Percentiles rank a stretch among this genome's conserved stretches.
Conservation (phyloP, 2,329 filamentous ascomycete genomes). For the Colletotrichum destructivum region DNA sequence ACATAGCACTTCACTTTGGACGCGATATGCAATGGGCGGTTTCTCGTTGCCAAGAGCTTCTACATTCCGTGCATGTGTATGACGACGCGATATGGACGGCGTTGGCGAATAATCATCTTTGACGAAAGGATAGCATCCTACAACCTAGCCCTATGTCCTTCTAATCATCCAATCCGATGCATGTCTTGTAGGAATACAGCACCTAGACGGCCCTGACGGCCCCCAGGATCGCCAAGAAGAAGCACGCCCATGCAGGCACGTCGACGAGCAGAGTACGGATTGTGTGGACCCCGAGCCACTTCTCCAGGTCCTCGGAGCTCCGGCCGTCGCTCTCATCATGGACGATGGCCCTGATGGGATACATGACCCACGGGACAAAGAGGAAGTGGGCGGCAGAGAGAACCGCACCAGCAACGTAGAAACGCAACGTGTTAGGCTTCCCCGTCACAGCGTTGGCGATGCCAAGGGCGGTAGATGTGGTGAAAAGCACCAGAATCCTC, state of each 20-base stretch:
- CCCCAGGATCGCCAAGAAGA: slow-evolving; percentile 44
- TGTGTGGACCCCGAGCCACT: slow-evolving; percentile 50
- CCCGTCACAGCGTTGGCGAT: slow-evolving; percentile 47
- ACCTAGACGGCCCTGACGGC: neutral
- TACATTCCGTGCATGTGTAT: neutral
- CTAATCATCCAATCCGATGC: too few relatives aligned
- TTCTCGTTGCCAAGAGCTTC: neutral
- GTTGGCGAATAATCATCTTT: neutral
- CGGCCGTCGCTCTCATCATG: too few relatives aligned
- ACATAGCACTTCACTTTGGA: neutral
- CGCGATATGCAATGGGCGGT: neutral
- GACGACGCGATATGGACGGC: neutral
- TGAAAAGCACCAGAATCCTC: slow-evolving; percentile 47
- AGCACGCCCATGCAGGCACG: slow-evolving; percentile 48
- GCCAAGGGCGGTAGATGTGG: slow-evolving; percentile 47
- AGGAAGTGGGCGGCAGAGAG: slow-evolving; percentile 49
- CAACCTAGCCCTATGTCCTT: neutral
- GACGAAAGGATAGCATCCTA: neutral
- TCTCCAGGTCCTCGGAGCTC: slow-evolving; percentile 39
- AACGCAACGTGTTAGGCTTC: slow-evolving; percentile 45
- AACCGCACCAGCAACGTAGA: slow-evolving; percentile 49
- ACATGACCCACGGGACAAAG: slow-evolving; percentile 48
- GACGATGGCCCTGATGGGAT: neutral
- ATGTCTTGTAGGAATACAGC: too few relatives aligned
- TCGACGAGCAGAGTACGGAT: slow-evolving; percentile 48